A percentile compares a stretch with the other conserved stretches of the same genome.
These are phyloP conservation scores for Penicillium daleae DNA, from an alignment of 495 filamentous ascomycete species.

Conservation along the genomic window DNA sequence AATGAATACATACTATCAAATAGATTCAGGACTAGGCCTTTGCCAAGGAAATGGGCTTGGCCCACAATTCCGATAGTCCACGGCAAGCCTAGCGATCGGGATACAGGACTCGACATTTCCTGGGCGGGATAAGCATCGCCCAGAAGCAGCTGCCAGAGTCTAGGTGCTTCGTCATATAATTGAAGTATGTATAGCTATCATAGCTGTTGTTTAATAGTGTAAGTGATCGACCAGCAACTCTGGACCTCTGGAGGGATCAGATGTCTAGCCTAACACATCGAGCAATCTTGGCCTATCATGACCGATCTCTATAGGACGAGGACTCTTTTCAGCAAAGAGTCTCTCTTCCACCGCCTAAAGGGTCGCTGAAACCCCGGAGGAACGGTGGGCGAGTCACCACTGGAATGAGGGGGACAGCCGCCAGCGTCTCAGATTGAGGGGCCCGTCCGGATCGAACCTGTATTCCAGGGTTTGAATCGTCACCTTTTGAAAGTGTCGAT, in stretches of 20 bases:
- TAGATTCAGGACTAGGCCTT: not conserved
- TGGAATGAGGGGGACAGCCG: constrained; percentile 22
- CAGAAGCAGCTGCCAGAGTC: not conserved
- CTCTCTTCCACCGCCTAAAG: too few relatives aligned
- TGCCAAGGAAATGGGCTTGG: not conserved
- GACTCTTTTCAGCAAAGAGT: not conserved
- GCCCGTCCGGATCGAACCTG: not conserved
- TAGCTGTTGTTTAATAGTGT: not conserved
- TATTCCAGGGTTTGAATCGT: constrained; percentile 1
- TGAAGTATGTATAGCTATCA: not conserved
- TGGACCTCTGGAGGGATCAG: too few relatives aligned
- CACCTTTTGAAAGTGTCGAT: too few relatives aligned
- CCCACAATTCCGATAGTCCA: not conserved
- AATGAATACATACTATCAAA: not conserved
- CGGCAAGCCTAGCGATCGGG: not conserved
- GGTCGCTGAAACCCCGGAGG: constrained; percentile 1
- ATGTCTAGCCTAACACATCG: too few relatives aligned
- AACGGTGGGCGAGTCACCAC: not conserved
- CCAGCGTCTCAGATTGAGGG: constrained; percentile 27
- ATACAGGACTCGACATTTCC: not conserved
- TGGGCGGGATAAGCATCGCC: not conserved
- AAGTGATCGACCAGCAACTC: not conserved
- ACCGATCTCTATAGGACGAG: not conserved
- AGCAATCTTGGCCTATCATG: not conserved
- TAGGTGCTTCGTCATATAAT: not conserved